Base-by-base conservation (phyloP, 306 rosid species). In the Prunus campanulata region DNA sequence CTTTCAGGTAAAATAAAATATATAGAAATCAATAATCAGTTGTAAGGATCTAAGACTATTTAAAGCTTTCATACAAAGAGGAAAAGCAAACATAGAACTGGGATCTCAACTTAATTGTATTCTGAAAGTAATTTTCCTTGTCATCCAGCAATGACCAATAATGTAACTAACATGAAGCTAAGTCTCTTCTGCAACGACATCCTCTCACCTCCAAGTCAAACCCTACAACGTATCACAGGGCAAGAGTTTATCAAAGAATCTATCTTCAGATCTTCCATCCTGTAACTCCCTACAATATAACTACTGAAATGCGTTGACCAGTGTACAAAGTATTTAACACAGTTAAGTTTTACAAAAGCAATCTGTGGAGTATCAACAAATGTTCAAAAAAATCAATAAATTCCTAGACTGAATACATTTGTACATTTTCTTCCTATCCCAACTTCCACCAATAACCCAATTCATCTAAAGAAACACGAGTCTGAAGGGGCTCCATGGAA, bases 1-100 rank as follows among this genome's bases (percentile, higher is more conserved):
- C 74, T 80, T 79, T 62, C 70, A 76, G 63, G 48, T 68, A 66
- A 59, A 61, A 73, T 44, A 24, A 52, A 44, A 69, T 59, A 74
- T 56, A 63, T 25, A 69, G 57, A 78, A 70, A 72, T 80, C 65
- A 81, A 77, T 70, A 71, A 72, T 73, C 78, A 35, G 52, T 74
- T 66, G 61, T 66, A 65, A 61, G 61, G 44, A 77, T 83, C 74
- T 55, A 71, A 70, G 69, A 66, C 69, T 76, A 29, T 47, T 15
- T 46, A 22, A 66, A 79, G 75, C 71, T 78, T 75, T 78, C 68
- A 74, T 71, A 84, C 78, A 81, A 76, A 50, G 84, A 77, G 8
- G 44, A 76, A 68, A 64, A 48, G 72, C 56, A 65, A 56, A 72
- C 75, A 78, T 50, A 72, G 71, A 66, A 74, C 80, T 62, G 18